Conservation (phyloP, 176 grass and related monocot species). For the Pontederia paniculata region DNA sequence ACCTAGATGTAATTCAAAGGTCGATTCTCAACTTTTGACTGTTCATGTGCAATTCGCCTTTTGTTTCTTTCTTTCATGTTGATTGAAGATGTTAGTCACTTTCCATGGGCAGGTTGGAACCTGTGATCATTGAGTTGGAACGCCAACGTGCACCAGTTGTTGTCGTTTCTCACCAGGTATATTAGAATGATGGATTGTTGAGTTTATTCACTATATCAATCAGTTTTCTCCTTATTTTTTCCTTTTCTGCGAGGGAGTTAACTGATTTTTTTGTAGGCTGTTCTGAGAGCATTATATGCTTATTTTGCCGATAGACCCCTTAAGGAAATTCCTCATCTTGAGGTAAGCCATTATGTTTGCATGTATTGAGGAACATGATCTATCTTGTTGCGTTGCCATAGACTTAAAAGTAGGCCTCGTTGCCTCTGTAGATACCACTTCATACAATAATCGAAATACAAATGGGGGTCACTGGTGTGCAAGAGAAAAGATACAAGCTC, state of each 20-base stretch:
- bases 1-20: slow-evolving; percentile 97
- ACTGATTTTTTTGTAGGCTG: slow-evolving; percentile 41
- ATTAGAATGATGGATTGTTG: neutral
- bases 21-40: slow-evolving; percentile 3
- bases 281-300: slow-evolving; percentile 94
- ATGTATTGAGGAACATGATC: too few relatives aligned
- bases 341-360: slow-evolving; percentile 32
- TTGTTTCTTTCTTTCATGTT: slow-evolving; percentile 11
- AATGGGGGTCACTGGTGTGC: too few relatives aligned
- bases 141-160: slow-evolving; percentile 88
- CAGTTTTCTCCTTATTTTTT: slow-evolving; percentile 11
- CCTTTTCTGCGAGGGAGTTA: neutral
- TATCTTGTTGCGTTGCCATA: too few relatives aligned
- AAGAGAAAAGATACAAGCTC: too few relatives aligned
- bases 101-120: slow-evolving; percentile 55
- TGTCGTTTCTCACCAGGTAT: slow-evolving; percentile 99
- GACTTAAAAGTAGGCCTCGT: too few relatives aligned
- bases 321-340: slow-evolving; percentile 81
- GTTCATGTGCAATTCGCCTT: slow-evolving; percentile 14
- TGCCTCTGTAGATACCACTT: too few relatives aligned
- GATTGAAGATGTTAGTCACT: neutral
- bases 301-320: slow-evolving; percentile 91
- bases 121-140: slow-evolving; percentile 97
- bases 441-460: too few relatives aligned
- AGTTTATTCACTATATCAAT: slow-evolving; percentile 16